Evolutionary conservation across 768 basidiomycete genomes (phyloP).

Genomic region (Russula compacta): DNA sequence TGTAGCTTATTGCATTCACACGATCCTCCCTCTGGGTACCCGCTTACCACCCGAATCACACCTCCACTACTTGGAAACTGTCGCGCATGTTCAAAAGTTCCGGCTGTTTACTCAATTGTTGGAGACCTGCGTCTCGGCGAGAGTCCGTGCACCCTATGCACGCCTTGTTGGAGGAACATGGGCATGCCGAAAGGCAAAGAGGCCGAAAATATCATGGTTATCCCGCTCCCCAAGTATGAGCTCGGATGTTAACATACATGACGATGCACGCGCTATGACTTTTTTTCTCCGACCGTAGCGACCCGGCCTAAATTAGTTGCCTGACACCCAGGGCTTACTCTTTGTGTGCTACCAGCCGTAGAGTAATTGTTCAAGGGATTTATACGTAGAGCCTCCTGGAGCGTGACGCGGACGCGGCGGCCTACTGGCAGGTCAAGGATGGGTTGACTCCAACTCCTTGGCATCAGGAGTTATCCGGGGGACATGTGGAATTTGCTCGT

Average conservation of each 20-base stretch:
- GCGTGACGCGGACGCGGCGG: too few species aligned
- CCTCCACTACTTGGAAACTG: constrained; percentile 56
- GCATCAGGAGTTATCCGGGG: too few species aligned
- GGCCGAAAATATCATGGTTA: constrained; percentile 36
- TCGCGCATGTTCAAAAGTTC: constrained; percentile 59
- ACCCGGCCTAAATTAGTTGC: neutral
- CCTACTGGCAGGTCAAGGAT: too few species aligned
- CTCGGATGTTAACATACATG: constrained; percentile 27
- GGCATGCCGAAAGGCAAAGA: constrained; percentile 40
- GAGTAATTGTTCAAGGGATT: too few species aligned
- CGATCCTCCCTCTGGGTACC: constrained; percentile 54
- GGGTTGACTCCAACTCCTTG: too few species aligned
- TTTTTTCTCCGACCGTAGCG: neutral
- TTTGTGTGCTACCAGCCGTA: neutral
- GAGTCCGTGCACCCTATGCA: constrained; percentile 67
- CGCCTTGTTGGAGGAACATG: constrained; percentile 64
- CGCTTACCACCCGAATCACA: constrained; percentile 56
- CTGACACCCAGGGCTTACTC: too few species aligned
- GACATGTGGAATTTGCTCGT: too few species aligned
- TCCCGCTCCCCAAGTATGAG: constrained; percentile 42
- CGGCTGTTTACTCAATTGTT: constrained; percentile 56
- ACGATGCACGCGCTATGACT: neutral
- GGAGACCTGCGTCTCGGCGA: constrained; percentile 71
- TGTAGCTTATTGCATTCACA: constrained; percentile 48
- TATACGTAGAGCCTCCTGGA: too few species aligned